Evolutionary conservation across 306 rosid genomes (phyloP), one percentile per base, ranked within the genome.

Genomic region (Pueraria montana): DNA sequence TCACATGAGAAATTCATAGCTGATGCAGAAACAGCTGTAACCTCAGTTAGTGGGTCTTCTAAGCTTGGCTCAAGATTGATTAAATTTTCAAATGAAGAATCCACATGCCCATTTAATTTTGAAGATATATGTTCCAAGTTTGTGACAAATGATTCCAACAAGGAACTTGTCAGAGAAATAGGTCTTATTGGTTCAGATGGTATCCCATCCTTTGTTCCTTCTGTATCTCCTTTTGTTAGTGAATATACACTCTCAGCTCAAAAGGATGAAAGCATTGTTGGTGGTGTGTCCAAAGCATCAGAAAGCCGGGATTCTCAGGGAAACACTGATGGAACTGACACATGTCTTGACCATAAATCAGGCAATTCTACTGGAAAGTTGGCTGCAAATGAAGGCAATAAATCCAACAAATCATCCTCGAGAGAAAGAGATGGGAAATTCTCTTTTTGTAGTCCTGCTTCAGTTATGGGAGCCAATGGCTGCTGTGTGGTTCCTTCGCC

Each of bases 111-210:
- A 0, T 94, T 87, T 87, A 90, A 87, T 73, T 87, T 91, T 43
- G 97, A 92, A 67, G 93, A 87, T 77, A 85, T 90, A 76, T 90
- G 97, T 80, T 91, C 96, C 46, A 96, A 88, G 87, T 90, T 96
- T 84, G 88, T 64, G 84, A 90, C 94, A 24, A 78, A 87, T 63
- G 97, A 96, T 80, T 94, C 95, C 78, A 90, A 89, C 89, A 90
- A 86, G 91, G 94, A 94, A 59, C 68, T 87, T 80, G 85, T 89
- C 45, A 85, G 74, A 80, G 98, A 92, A 82, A 90, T 96, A 61
- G 99, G 99, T 75, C 92, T 96, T 59, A 89, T 96, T 80, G 91
- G 89, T 84, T 91, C 91, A 21, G 87, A 88, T 74, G 99, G 98
- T 61, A 73, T 72, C 72, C 94, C 92, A 32, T 90, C 92, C 67